Evolutionary conservation across 169 alveolate species (phyloP).

Genomic region (Cryptosporidium sp.): DNA sequence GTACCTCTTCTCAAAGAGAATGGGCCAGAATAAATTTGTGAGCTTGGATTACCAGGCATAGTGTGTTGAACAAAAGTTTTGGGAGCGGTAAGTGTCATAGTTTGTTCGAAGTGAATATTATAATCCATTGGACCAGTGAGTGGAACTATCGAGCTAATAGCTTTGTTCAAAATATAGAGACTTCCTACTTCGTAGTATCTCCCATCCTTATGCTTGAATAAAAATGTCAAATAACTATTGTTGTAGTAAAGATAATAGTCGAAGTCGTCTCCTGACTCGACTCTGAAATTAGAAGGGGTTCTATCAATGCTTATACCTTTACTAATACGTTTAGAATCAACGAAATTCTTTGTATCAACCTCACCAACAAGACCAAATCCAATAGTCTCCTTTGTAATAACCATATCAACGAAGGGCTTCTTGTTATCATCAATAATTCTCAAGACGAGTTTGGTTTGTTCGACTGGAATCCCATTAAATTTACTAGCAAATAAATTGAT

Average conservation of each 20-base stretch:
- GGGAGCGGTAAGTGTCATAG: slow-evolving; percentile 9
- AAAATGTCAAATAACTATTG: slow-evolving; percentile 9
- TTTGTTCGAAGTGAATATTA: slow-evolving; percentile 49
- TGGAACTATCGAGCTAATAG: slow-evolving; percentile 36
- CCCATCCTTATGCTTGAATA: slow-evolving; percentile 41
- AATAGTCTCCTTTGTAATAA: slow-evolving; percentile 32
- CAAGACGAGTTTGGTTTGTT: slow-evolving; percentile 19
- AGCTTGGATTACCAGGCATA: background rate
- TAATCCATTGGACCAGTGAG: slow-evolving; percentile 53
- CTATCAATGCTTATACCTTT: slow-evolving; percentile 12
- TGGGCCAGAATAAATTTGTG: slow-evolving; percentile 15
- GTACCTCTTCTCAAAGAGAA: slow-evolving; percentile 6
- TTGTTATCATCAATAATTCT: slow-evolving; percentile 27
- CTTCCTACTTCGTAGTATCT: slow-evolving; percentile 46
- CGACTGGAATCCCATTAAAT: slow-evolving; percentile 23
- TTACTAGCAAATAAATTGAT: slow-evolving; percentile 8
- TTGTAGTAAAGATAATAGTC: slow-evolving; percentile 8
- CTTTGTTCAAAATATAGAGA: background rate
- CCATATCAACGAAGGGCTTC: slow-evolving; percentile 20
- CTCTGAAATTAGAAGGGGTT: slow-evolving; percentile 27
- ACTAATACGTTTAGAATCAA: background rate
- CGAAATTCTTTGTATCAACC: background rate
- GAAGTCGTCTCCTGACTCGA: slow-evolving; percentile 8
- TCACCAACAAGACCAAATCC: slow-evolving; percentile 3
- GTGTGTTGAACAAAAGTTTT: background rate